Base-by-base conservation (phyloP, 352 stramenopile genomes). In the Globisporangium abappressorium region DNA sequence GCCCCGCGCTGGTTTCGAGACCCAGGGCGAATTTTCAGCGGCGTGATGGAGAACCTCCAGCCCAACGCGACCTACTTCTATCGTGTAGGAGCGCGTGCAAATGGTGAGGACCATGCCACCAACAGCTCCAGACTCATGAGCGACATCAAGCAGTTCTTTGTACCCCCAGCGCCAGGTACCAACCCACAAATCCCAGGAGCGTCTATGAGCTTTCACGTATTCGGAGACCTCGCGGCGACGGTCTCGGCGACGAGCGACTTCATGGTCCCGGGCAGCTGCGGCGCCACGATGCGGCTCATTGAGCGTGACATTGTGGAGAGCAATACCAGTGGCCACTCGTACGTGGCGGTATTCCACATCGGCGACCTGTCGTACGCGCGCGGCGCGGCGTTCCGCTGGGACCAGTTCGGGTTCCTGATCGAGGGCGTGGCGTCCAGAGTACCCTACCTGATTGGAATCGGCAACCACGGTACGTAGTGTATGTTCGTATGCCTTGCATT, bases 361-460 rank as follows among this genome's bases (percentile, higher is more conserved):
- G 91, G 90, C 38, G 90, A 97, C 66, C 54, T 94, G 22, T 75
- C 82, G 28, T 96, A 97, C 68, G 89, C 89, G 8, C 78, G 72
- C 43, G 81, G 82, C 2, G 59, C 72, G 11, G 92, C 89, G 3
- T 91, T 78, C 47, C 73, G 93, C 57, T 97, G 92, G 92, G 91
- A 97, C 41, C 80, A 94, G 53, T 93, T 91, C 51, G 78, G 89
- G 18, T 64, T 87, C 34, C 78, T 97, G 63, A 94, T 97, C 68
- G 67, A 95, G 68, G 79, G 83, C 5, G 82, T 87, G 57, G 80
- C 90, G 8, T 79, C 85, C 8, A 74, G 77, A 20, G 76, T 97
- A 2, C 87, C 92, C 1, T 87, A 96, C 46, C 89, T 97, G 83
- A 79, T 97, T 30, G 73, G 62, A 15, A 69, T 87, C 1, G 78